A percentile compares a stretch with the other conserved stretches of the same genome.
Evolutionary conservation across 2,329 filamentous ascomycete species (phyloP).

Genomic region (Uncinocarpus reesii): DNA sequence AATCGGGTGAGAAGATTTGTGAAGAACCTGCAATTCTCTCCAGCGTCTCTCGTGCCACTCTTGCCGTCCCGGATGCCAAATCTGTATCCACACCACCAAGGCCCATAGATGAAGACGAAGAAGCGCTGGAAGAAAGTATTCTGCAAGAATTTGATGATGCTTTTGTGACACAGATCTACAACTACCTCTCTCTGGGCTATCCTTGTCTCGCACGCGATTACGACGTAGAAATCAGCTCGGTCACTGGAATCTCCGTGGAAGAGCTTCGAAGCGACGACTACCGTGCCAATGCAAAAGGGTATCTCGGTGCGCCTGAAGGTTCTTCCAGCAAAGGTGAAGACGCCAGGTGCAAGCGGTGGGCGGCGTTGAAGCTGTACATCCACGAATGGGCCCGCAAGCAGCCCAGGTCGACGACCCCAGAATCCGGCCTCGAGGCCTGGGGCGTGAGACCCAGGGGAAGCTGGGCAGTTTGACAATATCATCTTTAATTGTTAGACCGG

Average conservation of each 20-base stretch:
- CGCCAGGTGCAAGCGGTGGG: slow-evolving; percentile 64
- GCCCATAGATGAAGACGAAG: not conserved
- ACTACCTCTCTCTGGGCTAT: slow-evolving; percentile 88
- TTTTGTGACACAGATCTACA: slow-evolving; percentile 93
- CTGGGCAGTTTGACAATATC: slow-evolving; percentile 55
- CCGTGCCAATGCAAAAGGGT: slow-evolving; percentile 55
- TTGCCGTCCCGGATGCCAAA: not conserved
- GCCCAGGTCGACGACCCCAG: slow-evolving; percentile 54
- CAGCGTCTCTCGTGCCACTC: not conserved
- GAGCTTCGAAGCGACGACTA: slow-evolving; percentile 65
- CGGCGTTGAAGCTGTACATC: slow-evolving; percentile 72
- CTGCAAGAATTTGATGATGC: slow-evolving; percentile 63
- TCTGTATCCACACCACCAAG: not conserved
- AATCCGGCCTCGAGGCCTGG: slow-evolving; percentile 51
- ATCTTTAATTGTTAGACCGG: not conserved
- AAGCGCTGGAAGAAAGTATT: slow-evolving; percentile 27
- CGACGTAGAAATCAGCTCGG: slow-evolving; percentile 75
- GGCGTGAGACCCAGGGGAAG: slow-evolving; percentile 54
- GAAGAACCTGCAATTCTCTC: not conserved
- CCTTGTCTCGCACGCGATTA: slow-evolving; percentile 73
- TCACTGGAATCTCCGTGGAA: slow-evolving; percentile 57
- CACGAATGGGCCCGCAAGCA: slow-evolving; percentile 84
- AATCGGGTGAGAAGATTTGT: not conserved
- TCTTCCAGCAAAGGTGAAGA: slow-evolving; percentile 16
- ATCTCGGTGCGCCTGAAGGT: slow-evolving; percentile 48